Evolutionary conservation across 2,329 filamentous ascomycete genomes (phyloP), one percentile per base, ranked within the genome.

Genomic region (Monosporascus sp.): DNA sequence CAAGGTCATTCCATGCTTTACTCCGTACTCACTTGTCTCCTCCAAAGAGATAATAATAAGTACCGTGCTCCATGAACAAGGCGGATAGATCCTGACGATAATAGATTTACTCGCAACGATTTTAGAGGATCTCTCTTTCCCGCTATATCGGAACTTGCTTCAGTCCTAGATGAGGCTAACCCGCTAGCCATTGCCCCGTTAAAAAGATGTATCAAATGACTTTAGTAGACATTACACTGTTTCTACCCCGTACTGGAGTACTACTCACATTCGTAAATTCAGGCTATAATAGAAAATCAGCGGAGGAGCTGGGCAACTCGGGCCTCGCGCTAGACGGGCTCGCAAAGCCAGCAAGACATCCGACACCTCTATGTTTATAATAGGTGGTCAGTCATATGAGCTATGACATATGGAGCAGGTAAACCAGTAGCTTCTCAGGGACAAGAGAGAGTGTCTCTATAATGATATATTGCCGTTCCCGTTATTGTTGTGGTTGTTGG

Each of bases 1-100:
- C 31, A 17, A 37, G 27, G 31, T 25, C 20, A 37, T 46, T 20
- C 14, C 24, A 11, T 0, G 8, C 8, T 14, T 11, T 4, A 43
- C n/a, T 24, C n/a, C 27, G 5, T 18, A 63, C 69, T 63, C 63
- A 75, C 74, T 63, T 65, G 52, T 68, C 63, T 39, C 72, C 72
- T 25, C 74, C 73, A 37, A 72, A 76, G 52, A 76, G 69, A 55
- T 68, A 71, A 39, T 35, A 37, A 43, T 52, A 50, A 46, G 35
- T 20, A 22, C 7, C 14, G 24, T 31, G 9, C 14, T 25, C 43
- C 43, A 46, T 46, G 22, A 22, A 15, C 24, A 7, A 7, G 11
- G 17, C 38, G 17, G 38, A n/a, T 41, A n/a, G 9, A 18, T 18
- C 4, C 6, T 7, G 17, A 41, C 17, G 38, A 20, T 8, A 18